Evolutionary conservation across 805 yeast species (phyloP), one percentile per base, ranked within the genome.

Genomic region (Pichia californica): DNA sequence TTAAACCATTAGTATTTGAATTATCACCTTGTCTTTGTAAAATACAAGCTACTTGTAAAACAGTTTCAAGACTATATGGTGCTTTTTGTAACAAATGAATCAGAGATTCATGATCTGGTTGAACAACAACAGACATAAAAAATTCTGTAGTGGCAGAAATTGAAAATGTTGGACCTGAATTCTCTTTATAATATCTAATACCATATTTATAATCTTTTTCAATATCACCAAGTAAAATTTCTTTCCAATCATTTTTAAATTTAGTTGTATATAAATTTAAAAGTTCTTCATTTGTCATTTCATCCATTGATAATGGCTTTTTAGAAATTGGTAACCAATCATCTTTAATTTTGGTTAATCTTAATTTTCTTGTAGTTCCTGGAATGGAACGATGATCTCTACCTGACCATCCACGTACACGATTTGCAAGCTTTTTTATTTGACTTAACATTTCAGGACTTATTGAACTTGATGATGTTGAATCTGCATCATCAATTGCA

Each of bases 371-470:
- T 0, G 77, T 62, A 1, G 86, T 76, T 23, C 91, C 91, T 0
- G 96, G 96, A 3, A 85, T 76, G 6, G 77, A 66, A 38, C 83
- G 63, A 48, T 81, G 76, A 54, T 86, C 94, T 49, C 76, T 74
- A 0, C 95, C 95, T 36, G 88, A 83, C 95, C 95, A 87, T 20
- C 88, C 88, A 53, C 85, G 71, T 1, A 85, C 77, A n/a, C 74
- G 58, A 43, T 72, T 67, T 7, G 77, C 71, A 63, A 72, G 49
- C 61, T 71, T 71, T 52, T 77, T 81, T 51, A 82, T 75, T 54
- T 81, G 86, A 40, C 70, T 75, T 44, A 83, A 60, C 16, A 77
- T 74, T 48, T 82, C 88, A 0, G 89, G 91, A 0, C 84, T 74
- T 0, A 79, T 73, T 29, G 81, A 76, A 2, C 81, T 68, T 0